Base-by-base conservation (phyloP, 2,329 filamentous ascomycete species). In the Ophiostoma novo-ulmi region DNA sequence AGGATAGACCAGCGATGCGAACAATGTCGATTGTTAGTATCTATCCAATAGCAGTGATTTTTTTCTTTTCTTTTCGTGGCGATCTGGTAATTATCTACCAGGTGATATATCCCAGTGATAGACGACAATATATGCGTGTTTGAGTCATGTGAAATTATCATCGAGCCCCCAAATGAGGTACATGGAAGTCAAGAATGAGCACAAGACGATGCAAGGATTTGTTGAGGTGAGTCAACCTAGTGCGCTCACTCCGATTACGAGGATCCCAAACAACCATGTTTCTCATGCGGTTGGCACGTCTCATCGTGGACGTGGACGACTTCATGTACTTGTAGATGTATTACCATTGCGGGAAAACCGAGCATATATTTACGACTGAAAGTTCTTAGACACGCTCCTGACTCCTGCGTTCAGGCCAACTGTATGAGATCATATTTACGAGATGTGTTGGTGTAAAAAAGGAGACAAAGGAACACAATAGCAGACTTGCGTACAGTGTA, bases 321-420 rank as follows among this genome's bases (percentile, higher is more conserved):
- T 17, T 48, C 44, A 48, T 17, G 41, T 44, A 44, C 11, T 44
- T 48, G 44, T 48, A 39, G 44, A 20, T 8, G n/a, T 48, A 48
- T 48, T 48, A 13, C 10, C 52, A n/a, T 58, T 10, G 22, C 52
- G 52, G 52, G 52, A 58, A 58, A 26, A 31, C 52, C 44, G 5
- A 48, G 4, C 44, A 7, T 20, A 48, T 14, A 17, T 58, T 14
- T 58, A 31, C 52, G 8, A 58, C 52, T 20, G 44, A 22, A 26
- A n/a, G 52, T 58, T 63, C 14, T 35, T 63, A 63, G 58, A 63
- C 58, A 63, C 20, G 58, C 58, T 63, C 58, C 58, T 63, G 58
- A 63, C 58, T 63, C 58, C 58, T 36, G 58, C 58, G 58, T 63
- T 36, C 14, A 36, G 58, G 35, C 58, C 58, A 63, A 14, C 14